phyloP scores from a whole-genome alignment of 1,284 basidiomycete genomes.

The Cryptococcus depauperatus region DNA sequence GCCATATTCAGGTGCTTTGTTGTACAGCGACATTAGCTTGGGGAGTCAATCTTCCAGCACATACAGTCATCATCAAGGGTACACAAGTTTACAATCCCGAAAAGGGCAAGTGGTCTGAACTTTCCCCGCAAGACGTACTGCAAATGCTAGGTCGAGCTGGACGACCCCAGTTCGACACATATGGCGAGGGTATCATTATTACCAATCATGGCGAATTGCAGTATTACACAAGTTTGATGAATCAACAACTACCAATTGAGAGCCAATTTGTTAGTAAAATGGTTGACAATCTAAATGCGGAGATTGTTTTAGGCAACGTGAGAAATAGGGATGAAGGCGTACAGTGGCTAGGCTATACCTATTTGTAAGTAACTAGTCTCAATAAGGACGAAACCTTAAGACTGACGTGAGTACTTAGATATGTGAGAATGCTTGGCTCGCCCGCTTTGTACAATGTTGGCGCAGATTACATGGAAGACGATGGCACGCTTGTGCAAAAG shows the following conservation, averaged over 20 bases:
- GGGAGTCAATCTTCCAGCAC: conserved; percentile 98
- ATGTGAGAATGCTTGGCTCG: conserved; percentile 91
- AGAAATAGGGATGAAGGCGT: conserved; percentile 95
- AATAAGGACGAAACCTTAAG: background rate
- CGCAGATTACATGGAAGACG: conserved; percentile 77
- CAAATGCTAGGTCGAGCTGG: conserved; percentile 99
- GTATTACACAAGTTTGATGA: conserved; percentile 89
- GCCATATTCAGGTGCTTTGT: conserved; percentile 87
- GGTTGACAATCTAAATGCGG: conserved; percentile 94
- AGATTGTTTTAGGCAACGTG: conserved; percentile 92
- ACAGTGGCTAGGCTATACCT: conserved; percentile 93
- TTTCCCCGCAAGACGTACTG: conserved; percentile 92
- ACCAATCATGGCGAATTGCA: conserved; percentile 95
- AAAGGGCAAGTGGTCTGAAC: conserved; percentile 94
- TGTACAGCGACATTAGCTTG: conserved; percentile 97
- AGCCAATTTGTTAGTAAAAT: conserved; percentile 87
- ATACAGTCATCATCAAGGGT: conserved; percentile 98
- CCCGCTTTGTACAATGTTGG: conserved; percentile 85
- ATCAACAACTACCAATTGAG: conserved; percentile 95
- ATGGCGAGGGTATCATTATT: conserved; percentile 96
- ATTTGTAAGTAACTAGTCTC: conserved; percentile 58
- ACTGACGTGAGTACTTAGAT: conserved; percentile 48
- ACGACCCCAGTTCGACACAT: conserved; percentile 95
- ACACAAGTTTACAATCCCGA: conserved; percentile 99
- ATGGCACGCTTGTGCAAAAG: conserved; percentile 80